Evolutionary conservation across 768 basidiomycete species (phyloP).

Genomic region (Plicaturopsis crispa): DNA sequence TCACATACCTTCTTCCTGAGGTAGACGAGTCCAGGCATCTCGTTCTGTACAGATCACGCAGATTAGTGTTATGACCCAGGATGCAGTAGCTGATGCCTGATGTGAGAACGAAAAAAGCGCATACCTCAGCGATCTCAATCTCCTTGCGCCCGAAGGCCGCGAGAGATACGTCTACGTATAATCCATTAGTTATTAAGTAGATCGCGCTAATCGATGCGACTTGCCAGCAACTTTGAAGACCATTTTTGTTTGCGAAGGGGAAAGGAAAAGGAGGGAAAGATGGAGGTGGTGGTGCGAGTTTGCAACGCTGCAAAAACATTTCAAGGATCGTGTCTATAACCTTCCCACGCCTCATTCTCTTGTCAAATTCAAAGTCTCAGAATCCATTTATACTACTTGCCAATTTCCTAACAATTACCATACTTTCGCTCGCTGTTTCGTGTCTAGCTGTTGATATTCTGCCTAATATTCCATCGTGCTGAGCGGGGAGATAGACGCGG

Average conservation of each 20-base stretch:
- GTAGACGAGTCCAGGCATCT: slow-evolving; percentile 96
- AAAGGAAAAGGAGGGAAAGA: slow-evolving; percentile 14
- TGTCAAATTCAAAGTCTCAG: no score
- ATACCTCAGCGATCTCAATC: slow-evolving; percentile 96
- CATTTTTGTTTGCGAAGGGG: slow-evolving; percentile 33
- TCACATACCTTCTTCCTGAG: slow-evolving; percentile 73
- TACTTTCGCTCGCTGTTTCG: no score
- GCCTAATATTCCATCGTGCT: no score
- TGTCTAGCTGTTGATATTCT: no score
- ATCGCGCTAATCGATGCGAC: slow-evolving; percentile 7
- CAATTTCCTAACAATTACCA: no score
- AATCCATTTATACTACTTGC: no score
- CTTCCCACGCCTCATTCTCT: no score
- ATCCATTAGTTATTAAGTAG: slow-evolving; percentile 5
- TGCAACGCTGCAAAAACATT: no score
- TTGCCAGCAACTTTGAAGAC: slow-evolving; percentile 87
- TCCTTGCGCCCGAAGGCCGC: slow-evolving; percentile 99
- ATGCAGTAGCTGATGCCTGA: no score
- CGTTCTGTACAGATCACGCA: slow-evolving; percentile 45
- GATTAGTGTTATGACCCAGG: slow-evolving; percentile 8
- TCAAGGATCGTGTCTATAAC: no score
- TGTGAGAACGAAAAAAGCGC: slow-evolving; percentile 12
- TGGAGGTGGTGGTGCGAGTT: slow-evolving; percentile 14
- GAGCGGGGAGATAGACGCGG: no score
- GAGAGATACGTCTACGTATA: slow-evolving; percentile 74